Evolutionary conservation across 345 rosid species (phyloP), one percentile per base, ranked within the genome.

Genomic region (Populus ilicifolia): DNA sequence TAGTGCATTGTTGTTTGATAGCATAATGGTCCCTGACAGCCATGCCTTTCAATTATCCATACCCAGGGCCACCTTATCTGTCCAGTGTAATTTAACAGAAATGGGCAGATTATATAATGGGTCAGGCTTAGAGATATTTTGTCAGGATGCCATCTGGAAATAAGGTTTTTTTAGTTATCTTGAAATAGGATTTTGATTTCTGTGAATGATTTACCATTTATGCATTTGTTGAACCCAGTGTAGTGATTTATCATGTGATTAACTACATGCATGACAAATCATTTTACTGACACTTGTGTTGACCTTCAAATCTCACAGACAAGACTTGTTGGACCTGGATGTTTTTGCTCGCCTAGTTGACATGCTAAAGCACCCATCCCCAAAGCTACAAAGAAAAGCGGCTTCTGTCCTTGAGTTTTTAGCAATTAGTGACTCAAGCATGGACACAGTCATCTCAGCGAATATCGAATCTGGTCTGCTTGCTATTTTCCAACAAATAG

Each of bases 351-450:
- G 87, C 67, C 89, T 93, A 52, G 84, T 89, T 63, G 86, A 87
- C 80, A 90, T 91, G 74, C 76, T 91, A 75, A 90, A 86, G 88
- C 75, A 85, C 21, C 84, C 91, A 11, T 81, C 90, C 25, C 86
- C 90, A 44, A 71, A 79, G 76, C 81, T 90, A 64, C 93, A 91
- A 77, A 88, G 94, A 75, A 93, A 91, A 69, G 90, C 88, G 59
- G 90, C 94, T 77, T 86, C 93, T 20, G 36, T 94, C 73, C 86
- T 93, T 4, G 98, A 93, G 88, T 89, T 83, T 80, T 80, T 79
- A 72, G 83, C 88, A 21, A 36, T 86, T 71, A 75, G 64, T 74
- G 85, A 85, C 67, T 82, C 91, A 52, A 80, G 80, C 79, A 78
- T 85, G 87, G 86, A 87, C 78, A 70, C 73, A 2, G 77, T 84